Percentiles rank a stretch among this genome's conserved stretches.
Conservation (phyloP, 1,284 basidiomycete species). For the Phellopilus nigrolimitatus region DNA sequence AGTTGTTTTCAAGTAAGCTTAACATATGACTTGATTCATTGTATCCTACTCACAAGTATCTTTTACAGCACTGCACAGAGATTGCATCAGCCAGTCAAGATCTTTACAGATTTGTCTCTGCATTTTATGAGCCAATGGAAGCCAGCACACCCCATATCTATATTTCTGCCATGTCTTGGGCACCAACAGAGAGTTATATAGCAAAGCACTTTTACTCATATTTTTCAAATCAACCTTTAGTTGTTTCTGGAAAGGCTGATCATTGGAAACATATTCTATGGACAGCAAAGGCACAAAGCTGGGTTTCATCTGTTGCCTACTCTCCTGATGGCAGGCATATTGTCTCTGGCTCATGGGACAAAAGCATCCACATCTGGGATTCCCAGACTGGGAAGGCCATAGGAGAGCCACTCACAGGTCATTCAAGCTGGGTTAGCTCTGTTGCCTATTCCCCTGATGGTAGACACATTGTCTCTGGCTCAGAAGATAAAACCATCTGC, state of each 20-base stretch:
- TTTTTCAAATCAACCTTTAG: neutral
- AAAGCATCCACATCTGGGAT: no score
- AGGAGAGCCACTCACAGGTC: constrained; percentile 11
- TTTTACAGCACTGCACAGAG: neutral
- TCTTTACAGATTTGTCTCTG: neutral
- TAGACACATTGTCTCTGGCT: no score
- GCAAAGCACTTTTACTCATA: neutral
- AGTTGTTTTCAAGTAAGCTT: no score
- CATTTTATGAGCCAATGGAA: no score
- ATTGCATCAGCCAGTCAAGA: neutral
- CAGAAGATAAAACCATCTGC: no score
- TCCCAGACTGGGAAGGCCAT: no score
- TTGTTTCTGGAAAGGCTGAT: neutral
- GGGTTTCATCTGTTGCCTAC: no score
- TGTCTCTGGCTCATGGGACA: no score
- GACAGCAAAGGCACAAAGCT: neutral
- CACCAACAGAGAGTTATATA: no score
- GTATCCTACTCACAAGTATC: neutral
- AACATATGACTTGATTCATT: neutral
- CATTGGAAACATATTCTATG: neutral
- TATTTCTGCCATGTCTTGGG: no score
- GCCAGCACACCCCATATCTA: no score
- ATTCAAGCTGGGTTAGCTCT: constrained; percentile 3
- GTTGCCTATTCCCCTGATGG: constrained; percentile 19
- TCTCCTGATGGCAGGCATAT: no score